These are phyloP conservation scores for Wickerhamiella nectarea DNA, from an alignment of 805 yeast species.

Conservation along the genomic window DNA sequence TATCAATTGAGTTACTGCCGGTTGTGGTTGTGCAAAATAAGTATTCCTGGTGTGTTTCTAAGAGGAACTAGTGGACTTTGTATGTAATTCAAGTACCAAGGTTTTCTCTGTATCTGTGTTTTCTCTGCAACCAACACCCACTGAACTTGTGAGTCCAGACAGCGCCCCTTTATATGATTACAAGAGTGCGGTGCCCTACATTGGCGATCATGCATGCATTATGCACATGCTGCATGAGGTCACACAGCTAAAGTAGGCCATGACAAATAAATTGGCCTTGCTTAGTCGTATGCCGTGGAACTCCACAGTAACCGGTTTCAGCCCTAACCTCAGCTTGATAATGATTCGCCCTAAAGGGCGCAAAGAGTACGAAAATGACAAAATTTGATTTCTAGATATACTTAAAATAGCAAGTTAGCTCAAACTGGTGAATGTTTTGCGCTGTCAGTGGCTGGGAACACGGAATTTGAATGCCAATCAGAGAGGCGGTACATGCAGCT, in stretches of 20 bases:
- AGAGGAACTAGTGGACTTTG: neutral
- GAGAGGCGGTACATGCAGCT: neutral
- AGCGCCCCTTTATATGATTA: slow-evolving; percentile 4
- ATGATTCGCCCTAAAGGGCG: neutral
- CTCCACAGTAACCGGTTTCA: neutral
- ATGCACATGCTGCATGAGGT: neutral
- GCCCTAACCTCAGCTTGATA: neutral
- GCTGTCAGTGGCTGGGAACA: too few species aligned
- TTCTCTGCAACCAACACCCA: neutral
- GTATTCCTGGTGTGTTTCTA: neutral
- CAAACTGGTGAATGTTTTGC: too few species aligned
- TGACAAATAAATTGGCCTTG: slow-evolving; percentile 8
- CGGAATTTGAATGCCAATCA: neutral
- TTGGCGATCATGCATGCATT: slow-evolving; percentile 9
- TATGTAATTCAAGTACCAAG: neutral
- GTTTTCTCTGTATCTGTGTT: neutral
- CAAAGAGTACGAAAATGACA: too few species aligned
- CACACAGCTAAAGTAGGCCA: neutral
- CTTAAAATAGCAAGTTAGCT: too few species aligned
- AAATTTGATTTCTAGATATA: too few species aligned
- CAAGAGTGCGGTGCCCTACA: slow-evolving; percentile 4
- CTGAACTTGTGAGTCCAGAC: neutral
- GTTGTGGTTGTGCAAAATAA: too few species aligned
- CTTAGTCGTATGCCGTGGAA: neutral
- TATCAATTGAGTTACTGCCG: neutral